A percentile compares a stretch with the other conserved stretches of the same genome.
Conservation (phyloP, 106 monocot species). For the Dendrobium officinale region DNA sequence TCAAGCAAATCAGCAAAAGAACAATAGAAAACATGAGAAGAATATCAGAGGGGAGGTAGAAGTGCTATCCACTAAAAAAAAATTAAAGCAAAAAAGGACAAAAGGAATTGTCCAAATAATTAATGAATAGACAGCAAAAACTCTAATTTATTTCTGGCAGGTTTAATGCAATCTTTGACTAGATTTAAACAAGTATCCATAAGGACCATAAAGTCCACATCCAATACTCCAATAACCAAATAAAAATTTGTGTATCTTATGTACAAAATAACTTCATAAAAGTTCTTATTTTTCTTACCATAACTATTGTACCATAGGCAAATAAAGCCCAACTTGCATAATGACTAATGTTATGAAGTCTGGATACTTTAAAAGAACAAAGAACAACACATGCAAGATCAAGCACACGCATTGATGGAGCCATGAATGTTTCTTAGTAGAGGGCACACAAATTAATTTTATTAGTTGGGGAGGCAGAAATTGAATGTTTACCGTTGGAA, state of each 20-base stretch:
- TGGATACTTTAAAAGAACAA: neutral
- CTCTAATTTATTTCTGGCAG: neutral
- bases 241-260: neutral
- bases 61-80: neutral
- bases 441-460: too few relatives aligned
- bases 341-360: neutral
- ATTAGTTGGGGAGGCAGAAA: too few relatives aligned
- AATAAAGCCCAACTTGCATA: neutral
- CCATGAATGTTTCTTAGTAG: too few relatives aligned
- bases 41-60: neutral
- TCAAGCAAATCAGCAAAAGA: neutral
- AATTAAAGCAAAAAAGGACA: neutral
- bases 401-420: too few relatives aligned
- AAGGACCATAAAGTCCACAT: too few relatives aligned
- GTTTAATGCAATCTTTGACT: neutral
- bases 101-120: neutral
- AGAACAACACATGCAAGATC: neutral
- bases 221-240: neutral
- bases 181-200: too few relatives aligned
- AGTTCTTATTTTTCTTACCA: neutral
- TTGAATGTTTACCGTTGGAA: too few relatives aligned
- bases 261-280: neutral
- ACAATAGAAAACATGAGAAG: neutral
- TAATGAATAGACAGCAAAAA: neutral
- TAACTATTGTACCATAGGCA: too few relatives aligned